phyloP scores from a whole-genome alignment of 176 grass and related monocot genomes.

The Oryza rufipogon region DNA sequence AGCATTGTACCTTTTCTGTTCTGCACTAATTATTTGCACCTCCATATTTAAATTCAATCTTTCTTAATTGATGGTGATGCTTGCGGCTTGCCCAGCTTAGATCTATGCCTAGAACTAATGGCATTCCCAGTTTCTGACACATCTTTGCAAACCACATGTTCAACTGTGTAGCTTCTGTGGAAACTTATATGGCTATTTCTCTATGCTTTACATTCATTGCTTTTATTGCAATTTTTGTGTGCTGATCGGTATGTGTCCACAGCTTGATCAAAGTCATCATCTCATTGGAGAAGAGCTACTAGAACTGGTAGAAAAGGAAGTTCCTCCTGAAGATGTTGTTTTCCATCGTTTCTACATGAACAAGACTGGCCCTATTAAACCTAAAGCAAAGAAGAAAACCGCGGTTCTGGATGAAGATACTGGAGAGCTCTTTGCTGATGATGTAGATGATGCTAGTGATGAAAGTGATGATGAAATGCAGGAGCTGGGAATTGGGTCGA shows the following conservation, averaged over 20 bases:
- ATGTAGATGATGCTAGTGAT: conserved; percentile 57
- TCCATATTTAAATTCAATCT: background rate
- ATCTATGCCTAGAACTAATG: background rate
- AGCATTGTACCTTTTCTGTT: background rate
- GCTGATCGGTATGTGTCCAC: conserved; percentile 43
- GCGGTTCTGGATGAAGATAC: conserved; percentile 59
- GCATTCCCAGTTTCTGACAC: background rate
- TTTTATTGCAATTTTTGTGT: conserved; percentile 3
- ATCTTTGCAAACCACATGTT: background rate
- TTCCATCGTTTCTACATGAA: conserved; percentile 98
- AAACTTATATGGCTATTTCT: background rate
- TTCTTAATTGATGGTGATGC: background rate
- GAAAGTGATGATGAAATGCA: conserved; percentile 65
- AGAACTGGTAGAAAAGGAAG: conserved; percentile 84
- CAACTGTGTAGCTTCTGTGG: conserved; percentile 3
- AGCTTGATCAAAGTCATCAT: conserved; percentile 66
- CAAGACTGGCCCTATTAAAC: conserved; percentile 64
- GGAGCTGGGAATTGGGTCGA: conserved; percentile 38
- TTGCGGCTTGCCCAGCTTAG: too few species aligned
- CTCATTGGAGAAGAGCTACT: conserved; percentile 89
- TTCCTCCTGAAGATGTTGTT: conserved; percentile 92
- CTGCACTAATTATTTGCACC: background rate
- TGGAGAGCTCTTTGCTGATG: conserved; percentile 62
- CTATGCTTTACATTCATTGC: background rate
- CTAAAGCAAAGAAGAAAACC: conserved; percentile 64